Base-by-base conservation (phyloP, 2,329 filamentous ascomycete species). In the Arthrocladium fulminans region DNA sequence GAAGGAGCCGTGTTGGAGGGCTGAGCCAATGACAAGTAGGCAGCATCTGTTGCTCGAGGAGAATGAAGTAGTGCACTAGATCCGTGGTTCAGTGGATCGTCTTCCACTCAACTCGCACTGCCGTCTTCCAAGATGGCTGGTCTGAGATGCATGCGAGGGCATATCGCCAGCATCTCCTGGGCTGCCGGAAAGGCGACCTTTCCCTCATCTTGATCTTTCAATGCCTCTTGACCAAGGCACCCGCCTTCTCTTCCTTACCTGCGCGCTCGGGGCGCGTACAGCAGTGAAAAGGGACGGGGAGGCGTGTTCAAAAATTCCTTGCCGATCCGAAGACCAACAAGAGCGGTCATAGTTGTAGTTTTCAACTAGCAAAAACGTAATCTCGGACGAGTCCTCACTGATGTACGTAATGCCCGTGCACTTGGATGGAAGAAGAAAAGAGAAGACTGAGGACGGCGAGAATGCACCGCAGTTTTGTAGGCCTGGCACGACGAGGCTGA, bases 311-410 rank as follows among this genome's bases (percentile, higher is more conserved):
- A 86, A 86, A 80, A 86, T 86, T 87, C 83, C 82, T 75, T 76
- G 73, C 70, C 78, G 76, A 75, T 73, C 75, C 75, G 73, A 73
- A 75, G 76, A 75, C 81, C 78, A 77, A 76, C 71, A 75, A 73
- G 73, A 87, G 83, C 74, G 74, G 83, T 85, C 82, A 63, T 78
- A 74, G 73, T 73, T 69, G 72, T 83, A 84, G 81, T 84, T 84
- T 84, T 84, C 81, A 85, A 84, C 81, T 84, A 86, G 83, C 83
- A 86, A 86, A 83, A 85, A 86, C 74, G 74, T 75, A 75, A 77
- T 76, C 81, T 87, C 83, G 78, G 83, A 85, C 79, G 78, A 81
- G 82, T 85, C 83, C 79, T 86, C 83, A 86, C 80, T 81, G 80
- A 75, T 79, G 80, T 76, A 75, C 77, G 75, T 85, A 83, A 82